Percentiles rank a stretch among this genome's conserved stretches.
Evolutionary conservation across 305 asterid species (phyloP).

Genomic region (Rubia occidens): DNA sequence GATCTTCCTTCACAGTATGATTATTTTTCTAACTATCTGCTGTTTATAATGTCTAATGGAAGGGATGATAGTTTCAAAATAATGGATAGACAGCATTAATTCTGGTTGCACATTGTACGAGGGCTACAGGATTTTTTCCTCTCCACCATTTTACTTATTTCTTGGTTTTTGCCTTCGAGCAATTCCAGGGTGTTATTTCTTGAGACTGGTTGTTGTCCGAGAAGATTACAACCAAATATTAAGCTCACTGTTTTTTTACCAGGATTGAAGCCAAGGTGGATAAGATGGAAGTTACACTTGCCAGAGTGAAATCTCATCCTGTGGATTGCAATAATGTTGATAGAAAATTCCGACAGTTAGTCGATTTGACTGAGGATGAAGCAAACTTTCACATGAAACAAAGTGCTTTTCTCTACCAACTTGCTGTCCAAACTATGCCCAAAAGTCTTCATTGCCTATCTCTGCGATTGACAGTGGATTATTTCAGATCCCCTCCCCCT

Average conservation of each 20-base stretch:
- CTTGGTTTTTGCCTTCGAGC: neutral
- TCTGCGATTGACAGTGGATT: slow-evolving; percentile 86
- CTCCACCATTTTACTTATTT: neutral
- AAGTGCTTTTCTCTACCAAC: slow-evolving; percentile 96
- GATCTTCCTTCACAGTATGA: slow-evolving; percentile 87
- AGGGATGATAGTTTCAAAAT: neutral
- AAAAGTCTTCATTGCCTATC: slow-evolving; percentile 94
- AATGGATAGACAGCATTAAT: neutral
- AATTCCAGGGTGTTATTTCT: neutral
- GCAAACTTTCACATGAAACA: slow-evolving; percentile 92
- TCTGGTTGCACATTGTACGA: too few species aligned
- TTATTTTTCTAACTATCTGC: slow-evolving; percentile 9
- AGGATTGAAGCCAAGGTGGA: slow-evolving; percentile 53
- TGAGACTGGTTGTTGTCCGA: neutral
- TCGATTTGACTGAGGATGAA: slow-evolving; percentile 92
- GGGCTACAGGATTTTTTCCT: too few species aligned
- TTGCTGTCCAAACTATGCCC: slow-evolving; percentile 94
- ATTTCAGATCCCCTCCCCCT: slow-evolving; percentile 56
- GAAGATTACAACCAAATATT: neutral
- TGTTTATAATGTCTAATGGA: neutral
- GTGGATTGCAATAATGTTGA: slow-evolving; percentile 92
- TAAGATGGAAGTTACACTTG: slow-evolving; percentile 66
- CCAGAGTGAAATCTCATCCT: slow-evolving; percentile 62
- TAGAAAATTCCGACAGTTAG: slow-evolving; percentile 91
- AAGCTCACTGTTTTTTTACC: slow-evolving; percentile 16